Conservation (phyloP, 805 yeast genomes). For the Komagataella pastoris region DNA sequence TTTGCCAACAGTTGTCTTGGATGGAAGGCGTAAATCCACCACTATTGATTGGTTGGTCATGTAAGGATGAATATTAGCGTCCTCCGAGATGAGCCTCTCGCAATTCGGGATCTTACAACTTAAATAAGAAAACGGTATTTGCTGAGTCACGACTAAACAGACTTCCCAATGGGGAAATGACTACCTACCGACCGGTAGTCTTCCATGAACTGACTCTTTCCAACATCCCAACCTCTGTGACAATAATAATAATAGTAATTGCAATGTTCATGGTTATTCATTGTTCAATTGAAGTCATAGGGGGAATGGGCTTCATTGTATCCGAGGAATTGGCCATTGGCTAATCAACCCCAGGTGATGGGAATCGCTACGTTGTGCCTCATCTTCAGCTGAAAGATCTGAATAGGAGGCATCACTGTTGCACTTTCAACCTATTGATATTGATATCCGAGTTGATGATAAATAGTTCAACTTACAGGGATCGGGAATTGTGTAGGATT, state of each 20-base stretch:
- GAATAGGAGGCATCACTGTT: too few relatives aligned
- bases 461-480: too few relatives aligned
- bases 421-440: too few relatives aligned
- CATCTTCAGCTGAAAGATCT: too few relatives aligned
- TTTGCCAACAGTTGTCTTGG: background rate
- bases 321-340: too few relatives aligned
- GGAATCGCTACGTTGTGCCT: too few relatives aligned
- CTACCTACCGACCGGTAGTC: background rate
- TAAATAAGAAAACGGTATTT: background rate
- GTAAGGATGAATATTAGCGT: background rate
- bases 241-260: too few relatives aligned
- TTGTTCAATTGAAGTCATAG: too few relatives aligned
- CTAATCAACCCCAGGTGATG: too few relatives aligned
- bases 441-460: too few relatives aligned
- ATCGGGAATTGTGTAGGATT: too few relatives aligned
- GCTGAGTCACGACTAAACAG: background rate
- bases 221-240: background rate
- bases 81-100: background rate
- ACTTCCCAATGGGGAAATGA: background rate
- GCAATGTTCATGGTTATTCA: background rate
- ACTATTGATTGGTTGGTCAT: constrained; percentile 1
- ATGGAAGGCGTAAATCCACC: constrained; percentile 1
- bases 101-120: background rate
- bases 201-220: background rate
- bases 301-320: background rate